These are phyloP conservation scores for Elsinoe fawcettii DNA, from an alignment of 2,329 filamentous ascomycete species.

Conservation along the genomic window DNA sequence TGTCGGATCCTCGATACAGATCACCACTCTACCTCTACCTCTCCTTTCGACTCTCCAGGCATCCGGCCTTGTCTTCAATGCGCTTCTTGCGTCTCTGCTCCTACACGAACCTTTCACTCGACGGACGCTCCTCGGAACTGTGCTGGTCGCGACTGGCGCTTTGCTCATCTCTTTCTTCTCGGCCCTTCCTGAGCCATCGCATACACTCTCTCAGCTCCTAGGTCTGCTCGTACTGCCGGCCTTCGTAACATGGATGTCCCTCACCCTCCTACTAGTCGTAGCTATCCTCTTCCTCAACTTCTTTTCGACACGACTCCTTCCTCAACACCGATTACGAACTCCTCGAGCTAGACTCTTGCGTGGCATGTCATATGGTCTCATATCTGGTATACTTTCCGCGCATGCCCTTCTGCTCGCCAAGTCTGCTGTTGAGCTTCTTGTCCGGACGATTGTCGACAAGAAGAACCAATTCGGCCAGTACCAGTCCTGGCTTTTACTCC, in stretches of 20 bases:
- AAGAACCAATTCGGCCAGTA: slow-evolving; percentile 92
- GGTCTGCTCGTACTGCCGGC: slow-evolving; percentile 60
- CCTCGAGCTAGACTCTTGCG: slow-evolving; percentile 54
- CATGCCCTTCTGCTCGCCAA: slow-evolving; percentile 92
- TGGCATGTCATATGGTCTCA: slow-evolving; percentile 79
- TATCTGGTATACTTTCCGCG: slow-evolving; percentile 84
- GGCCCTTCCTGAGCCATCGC: slow-evolving; percentile 85
- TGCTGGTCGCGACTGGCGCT: slow-evolving; percentile 82
- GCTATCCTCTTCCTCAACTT: slow-evolving; percentile 38
- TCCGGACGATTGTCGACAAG: slow-evolving; percentile 74
- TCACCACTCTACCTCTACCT: slow-evolving; percentile 87
- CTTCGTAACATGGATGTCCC: slow-evolving; percentile 45
- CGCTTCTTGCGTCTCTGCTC: slow-evolving; percentile 89
- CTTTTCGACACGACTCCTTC: slow-evolving; percentile 31
- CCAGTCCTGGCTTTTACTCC: slow-evolving; percentile 86
- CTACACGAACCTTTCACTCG: slow-evolving; percentile 88
- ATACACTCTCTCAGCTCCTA: slow-evolving; percentile 76
- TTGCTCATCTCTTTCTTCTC: slow-evolving; percentile 89
- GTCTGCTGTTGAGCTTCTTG: slow-evolving; percentile 88
- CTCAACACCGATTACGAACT: slow-evolving; percentile 31
- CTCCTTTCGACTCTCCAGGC: slow-evolving; percentile 93
- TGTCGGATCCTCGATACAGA: slow-evolving; percentile 91
- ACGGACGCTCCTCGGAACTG: slow-evolving; percentile 83
- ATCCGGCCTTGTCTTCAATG: slow-evolving; percentile 95
- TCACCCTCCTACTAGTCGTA: slow-evolving; percentile 43